Evolutionary conservation across 2,329 filamentous ascomycete species (phyloP), one percentile per base, ranked within the genome.

Genomic region (Rutstroemia sp.): DNA sequence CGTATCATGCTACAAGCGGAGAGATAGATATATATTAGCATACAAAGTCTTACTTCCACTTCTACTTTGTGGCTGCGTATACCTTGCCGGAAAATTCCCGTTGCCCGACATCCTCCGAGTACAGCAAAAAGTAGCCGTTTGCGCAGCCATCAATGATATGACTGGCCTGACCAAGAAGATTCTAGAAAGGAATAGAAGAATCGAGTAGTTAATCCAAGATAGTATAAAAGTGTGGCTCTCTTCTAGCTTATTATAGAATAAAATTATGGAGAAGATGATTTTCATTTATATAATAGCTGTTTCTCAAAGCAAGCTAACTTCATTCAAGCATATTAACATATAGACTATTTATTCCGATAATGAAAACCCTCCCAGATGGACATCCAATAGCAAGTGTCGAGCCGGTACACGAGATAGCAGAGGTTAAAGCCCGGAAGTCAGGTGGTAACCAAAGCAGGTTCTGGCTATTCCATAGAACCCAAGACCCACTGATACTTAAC

Each of bases 391-490:
- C 51, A 14, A 61, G n/a, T 59, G 27, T 62, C 38, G 54, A 62
- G 18, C 61, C 56, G 19, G 54, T 48, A 41, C 16, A 34, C 41
- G 54, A 62, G 47, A 60, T 51, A 60, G 27, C 51, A 57, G 38
- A 58, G 14, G 21, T 44, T 52, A 7, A 8, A 58, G 42, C 44
- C 39, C 54, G 58, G 46, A 51, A 63, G 52, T 52, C 54, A 53
- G 56, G 54, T 60, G 54, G 56, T 57, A 63, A 57, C 58, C 56
- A 62, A 54, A 63, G 60, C 25, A 63, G 44, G 38, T 63, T 62
- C 47, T 59, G 49, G 18, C 18, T 7, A 34, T 62, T 61, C 57
- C 50, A 49, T 49, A 44, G 12, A 41, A 57, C 30, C 45, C 50
- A 53, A 42, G 25, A 44, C 55, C 18, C 30, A 25, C 27, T 51